Percentiles rank a stretch among this genome's conserved stretches.
Evolutionary conservation across 768 basidiomycete genomes (phyloP).

Genomic region (Tulasnella sp.): DNA sequence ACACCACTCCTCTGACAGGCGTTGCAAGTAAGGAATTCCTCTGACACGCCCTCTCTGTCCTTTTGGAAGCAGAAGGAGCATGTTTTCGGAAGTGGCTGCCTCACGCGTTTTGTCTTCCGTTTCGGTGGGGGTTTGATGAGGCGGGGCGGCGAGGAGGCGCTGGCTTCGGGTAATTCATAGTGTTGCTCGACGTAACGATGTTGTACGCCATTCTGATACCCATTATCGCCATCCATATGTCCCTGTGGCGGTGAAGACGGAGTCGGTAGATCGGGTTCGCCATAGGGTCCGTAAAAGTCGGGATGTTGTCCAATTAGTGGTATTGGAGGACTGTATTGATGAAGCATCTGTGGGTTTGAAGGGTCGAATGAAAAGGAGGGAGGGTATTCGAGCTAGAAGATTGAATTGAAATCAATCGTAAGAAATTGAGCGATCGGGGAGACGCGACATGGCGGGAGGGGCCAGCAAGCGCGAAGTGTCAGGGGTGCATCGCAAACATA

Average conservation of each 20-base stretch:
- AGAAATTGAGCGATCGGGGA: background rate
- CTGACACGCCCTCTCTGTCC: conserved; percentile 49
- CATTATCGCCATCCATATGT: background rate
- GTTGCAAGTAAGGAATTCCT: conserved; percentile 66
- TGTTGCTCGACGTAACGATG: background rate
- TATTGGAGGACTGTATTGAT: background rate
- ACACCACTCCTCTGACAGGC: conserved; percentile 78
- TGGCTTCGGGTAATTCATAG: background rate
- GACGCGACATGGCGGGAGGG: background rate
- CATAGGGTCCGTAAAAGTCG: background rate
- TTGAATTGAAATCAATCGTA: no score
- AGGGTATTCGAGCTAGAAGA: background rate
- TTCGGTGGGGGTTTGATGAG: conserved; percentile 1
- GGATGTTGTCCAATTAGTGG: background rate
- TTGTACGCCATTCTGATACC: no score
- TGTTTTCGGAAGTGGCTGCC: conserved; percentile 41
- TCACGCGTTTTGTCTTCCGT: conserved; percentile 28
- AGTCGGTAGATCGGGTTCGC: background rate
- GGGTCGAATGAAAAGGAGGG: background rate
- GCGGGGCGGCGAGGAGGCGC: background rate
- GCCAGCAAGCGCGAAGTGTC: no score
- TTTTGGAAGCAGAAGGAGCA: conserved; percentile 65
- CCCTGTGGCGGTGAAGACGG: background rate
- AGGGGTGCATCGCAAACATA: no score
- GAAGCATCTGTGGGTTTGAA: background rate